Evolutionary conservation across 2,329 filamentous ascomycete species (phyloP).

Genomic region (Lecanosticta acicola): DNA sequence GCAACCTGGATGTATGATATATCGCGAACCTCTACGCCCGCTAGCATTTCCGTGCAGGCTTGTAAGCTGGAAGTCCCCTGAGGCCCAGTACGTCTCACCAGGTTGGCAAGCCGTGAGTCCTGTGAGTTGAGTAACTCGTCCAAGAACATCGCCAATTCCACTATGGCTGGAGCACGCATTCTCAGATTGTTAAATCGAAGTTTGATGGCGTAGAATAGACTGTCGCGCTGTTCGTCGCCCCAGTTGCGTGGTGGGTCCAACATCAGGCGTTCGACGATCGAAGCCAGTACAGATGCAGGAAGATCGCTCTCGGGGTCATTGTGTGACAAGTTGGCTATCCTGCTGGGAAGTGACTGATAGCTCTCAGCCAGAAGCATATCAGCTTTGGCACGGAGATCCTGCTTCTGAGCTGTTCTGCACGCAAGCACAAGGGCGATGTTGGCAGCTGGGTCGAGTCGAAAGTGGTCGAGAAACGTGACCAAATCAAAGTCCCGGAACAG

Average conservation of each 20-base stretch:
- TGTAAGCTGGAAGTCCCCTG: slow-evolving; percentile 73
- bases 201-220: slow-evolving; percentile 59
- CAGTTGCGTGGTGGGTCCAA: slow-evolving; percentile 83
- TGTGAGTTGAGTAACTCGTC: slow-evolving; percentile 57
- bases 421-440: slow-evolving; percentile 84
- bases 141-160: slow-evolving; percentile 66
- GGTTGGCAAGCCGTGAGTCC: slow-evolving; percentile 55
- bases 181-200: slow-evolving; percentile 63
- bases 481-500: slow-evolving; percentile 94
- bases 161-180: slow-evolving; percentile 60
- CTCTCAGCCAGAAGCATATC: background rate
- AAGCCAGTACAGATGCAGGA: slow-evolving; percentile 63
- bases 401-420: slow-evolving; percentile 74
- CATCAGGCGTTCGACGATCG: slow-evolving; percentile 79
- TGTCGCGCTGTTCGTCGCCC: slow-evolving; percentile 66
- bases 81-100: slow-evolving; percentile 68
- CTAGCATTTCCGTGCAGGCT: slow-evolving; percentile 55
- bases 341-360: background rate
- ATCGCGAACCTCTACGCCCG: slow-evolving; percentile 53
- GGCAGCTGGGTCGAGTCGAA: slow-evolving; percentile 81
- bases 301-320: slow-evolving; percentile 62
- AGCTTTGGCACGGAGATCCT: slow-evolving; percentile 75
- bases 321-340: slow-evolving; percentile 45
- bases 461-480: slow-evolving; percentile 92
- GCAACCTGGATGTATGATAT: slow-evolving; percentile 79